Conservation (phyloP, 345 rosid species). For the Acer saccharum region DNA sequence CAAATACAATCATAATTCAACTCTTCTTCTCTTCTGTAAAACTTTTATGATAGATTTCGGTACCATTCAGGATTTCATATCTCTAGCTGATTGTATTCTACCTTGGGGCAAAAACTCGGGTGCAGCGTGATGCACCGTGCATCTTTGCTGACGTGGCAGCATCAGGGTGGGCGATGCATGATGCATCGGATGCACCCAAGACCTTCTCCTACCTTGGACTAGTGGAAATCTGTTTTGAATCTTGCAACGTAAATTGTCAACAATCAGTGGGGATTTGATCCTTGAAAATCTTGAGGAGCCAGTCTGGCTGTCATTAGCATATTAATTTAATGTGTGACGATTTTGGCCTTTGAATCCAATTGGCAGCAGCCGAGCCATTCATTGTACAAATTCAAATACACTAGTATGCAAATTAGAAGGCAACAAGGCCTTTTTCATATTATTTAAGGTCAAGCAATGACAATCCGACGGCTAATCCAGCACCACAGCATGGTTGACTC, state of each 20-base stretch:
- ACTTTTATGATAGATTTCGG: neutral
- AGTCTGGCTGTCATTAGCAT: too few relatives aligned
- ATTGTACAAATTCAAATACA: too few relatives aligned
- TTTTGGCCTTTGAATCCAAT: too few relatives aligned
- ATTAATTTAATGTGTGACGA: too few relatives aligned
- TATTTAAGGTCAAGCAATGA: neutral
- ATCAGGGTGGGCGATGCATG: too few relatives aligned
- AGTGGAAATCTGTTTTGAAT: neutral
- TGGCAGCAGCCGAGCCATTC: too few relatives aligned
- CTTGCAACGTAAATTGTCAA: neutral
- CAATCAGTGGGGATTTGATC: neutral
- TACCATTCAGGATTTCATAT: too few relatives aligned
- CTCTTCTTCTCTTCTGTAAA: neutral
- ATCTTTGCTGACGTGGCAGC: too few relatives aligned
- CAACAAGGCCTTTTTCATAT: too few relatives aligned
- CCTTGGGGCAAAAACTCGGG: neutral
- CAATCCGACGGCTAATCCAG: neutral
- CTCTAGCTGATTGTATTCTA: neutral
- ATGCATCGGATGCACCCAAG: too few relatives aligned
- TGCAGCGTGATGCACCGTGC: too few relatives aligned
- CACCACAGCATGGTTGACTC: neutral
- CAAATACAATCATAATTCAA: neutral
- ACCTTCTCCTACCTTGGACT: neutral
- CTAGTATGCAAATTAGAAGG: too few relatives aligned
- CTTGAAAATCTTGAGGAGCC: neutral